These are phyloP conservation scores for Colletotrichum sp. DNA, from an alignment of 2,329 filamentous ascomycete genomes.

Conservation along the genomic window DNA sequence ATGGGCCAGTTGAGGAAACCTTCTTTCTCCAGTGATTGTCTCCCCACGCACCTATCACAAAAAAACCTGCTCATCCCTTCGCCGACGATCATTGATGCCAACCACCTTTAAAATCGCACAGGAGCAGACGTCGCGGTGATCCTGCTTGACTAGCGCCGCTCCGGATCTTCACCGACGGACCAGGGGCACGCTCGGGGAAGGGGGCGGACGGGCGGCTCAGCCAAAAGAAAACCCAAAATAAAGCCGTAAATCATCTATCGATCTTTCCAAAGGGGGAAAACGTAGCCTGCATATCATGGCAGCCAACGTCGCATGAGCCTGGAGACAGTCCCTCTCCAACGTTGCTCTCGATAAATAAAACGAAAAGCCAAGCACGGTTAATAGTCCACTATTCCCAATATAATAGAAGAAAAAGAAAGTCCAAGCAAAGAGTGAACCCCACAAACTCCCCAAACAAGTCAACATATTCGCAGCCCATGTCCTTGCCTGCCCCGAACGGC, in stretches of 20 bases:
- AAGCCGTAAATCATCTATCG: background rate
- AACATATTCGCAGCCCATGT: background rate
- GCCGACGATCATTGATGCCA: background rate
- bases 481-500: background rate
- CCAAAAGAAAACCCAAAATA: background rate
- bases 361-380: background rate
- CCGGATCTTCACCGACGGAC: background rate
- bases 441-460: background rate
- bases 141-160: background rate
- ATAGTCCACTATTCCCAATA: background rate
- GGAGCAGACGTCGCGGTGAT: background rate
- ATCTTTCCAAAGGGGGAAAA: background rate
- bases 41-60: background rate
- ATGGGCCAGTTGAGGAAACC: background rate
- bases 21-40: background rate
- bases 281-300: background rate
- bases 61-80: background rate
- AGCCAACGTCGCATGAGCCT: background rate
- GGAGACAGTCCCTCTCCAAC: background rate
- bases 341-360: background rate
- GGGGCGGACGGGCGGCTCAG: background rate
- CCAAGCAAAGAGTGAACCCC: background rate
- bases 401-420: background rate
- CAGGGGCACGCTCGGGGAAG: background rate
- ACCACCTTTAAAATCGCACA: background rate